These are phyloP conservation scores for Pigoraptor vietnamica DNA, from an alignment of 78 protist genomes.

Conservation along the genomic window DNA sequence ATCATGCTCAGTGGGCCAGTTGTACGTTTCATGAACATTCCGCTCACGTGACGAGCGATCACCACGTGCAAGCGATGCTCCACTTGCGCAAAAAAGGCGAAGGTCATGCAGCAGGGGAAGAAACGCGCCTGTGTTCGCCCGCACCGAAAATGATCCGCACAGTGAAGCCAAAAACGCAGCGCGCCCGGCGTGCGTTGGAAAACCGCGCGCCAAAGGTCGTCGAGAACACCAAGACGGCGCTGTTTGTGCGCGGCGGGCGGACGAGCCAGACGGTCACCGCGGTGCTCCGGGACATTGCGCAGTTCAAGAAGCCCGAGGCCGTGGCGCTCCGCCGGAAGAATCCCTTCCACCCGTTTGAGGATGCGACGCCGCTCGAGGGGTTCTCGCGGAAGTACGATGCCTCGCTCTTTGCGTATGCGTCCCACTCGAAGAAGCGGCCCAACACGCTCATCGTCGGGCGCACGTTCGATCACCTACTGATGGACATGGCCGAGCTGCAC, in stretches of 20 bases:
- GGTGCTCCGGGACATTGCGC: slow-evolving; percentile 5
- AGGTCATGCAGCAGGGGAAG: no score
- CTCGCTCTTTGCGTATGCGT: slow-evolving; percentile 67
- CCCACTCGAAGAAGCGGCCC: slow-evolving; percentile 80
- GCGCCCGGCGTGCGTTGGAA: slow-evolving; percentile 26
- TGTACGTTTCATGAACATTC: no score
- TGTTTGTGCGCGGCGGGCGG: slow-evolving; percentile 9
- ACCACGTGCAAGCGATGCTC: no score
- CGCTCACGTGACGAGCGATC: no score
- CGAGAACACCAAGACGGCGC: slow-evolving; percentile 14
- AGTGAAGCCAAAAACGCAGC: slow-evolving; percentile 26
- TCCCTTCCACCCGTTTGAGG: slow-evolving; percentile 69
- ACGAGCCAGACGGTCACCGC: neutral
- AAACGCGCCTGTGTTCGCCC: neutral
- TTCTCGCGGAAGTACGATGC: slow-evolving; percentile 46
- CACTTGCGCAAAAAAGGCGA: no score
- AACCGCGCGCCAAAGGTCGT: slow-evolving; percentile 26
- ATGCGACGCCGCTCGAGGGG: slow-evolving; percentile 36
- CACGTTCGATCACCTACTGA: slow-evolving; percentile 60
- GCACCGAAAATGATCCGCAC: neutral
- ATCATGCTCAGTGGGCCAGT: no score
- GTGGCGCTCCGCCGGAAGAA: slow-evolving; percentile 16
- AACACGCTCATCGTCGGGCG: slow-evolving; percentile 82
- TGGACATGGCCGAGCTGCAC: slow-evolving; percentile 88
- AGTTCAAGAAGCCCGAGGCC: slow-evolving; percentile 17